Conservation (phyloP, 352 stramenopile species). For the Thalassiosira livingstoniorum region DNA sequence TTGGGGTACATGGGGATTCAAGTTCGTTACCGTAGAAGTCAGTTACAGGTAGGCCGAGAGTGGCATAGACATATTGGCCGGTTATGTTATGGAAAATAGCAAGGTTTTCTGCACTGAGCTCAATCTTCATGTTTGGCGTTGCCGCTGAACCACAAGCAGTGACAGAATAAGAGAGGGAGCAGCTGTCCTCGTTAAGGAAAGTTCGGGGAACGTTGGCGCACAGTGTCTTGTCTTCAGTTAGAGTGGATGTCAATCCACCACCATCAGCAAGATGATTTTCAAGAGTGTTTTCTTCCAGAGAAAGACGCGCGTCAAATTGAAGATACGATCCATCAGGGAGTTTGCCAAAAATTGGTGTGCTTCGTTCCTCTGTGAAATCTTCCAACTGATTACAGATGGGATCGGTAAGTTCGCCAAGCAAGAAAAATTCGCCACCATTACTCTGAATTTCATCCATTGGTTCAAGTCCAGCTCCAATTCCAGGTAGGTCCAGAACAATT, state of each 20-base stretch:
- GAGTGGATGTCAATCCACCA: conserved; percentile 45
- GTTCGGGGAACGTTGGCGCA: conserved; percentile 68
- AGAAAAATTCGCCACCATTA: conserved; percentile 52
- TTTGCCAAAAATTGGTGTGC: conserved; percentile 62
- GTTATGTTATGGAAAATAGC: conserved; percentile 49
- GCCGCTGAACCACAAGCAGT: conserved; percentile 53
- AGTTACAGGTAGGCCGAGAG: conserved; percentile 58
- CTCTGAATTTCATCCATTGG: conserved; percentile 47
- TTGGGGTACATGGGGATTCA: conserved; percentile 52
- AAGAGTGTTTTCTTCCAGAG: conserved; percentile 60
- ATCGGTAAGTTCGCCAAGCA: conserved; percentile 47
- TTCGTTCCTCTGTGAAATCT: conserved; percentile 62
- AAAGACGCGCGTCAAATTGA: conserved; percentile 57
- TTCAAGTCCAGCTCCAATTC: conserved; percentile 43
- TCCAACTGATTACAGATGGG: conserved; percentile 48
- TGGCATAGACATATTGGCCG: conserved; percentile 65
- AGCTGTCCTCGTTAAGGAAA: conserved; percentile 68
- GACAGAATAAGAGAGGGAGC: conserved; percentile 47
- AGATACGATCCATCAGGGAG: conserved; percentile 63
- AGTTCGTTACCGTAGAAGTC: conserved; percentile 42
- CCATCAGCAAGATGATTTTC: conserved; percentile 60
- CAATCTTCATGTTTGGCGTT: conserved; percentile 52
- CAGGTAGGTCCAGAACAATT: conserved; percentile 49
- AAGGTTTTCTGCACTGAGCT: conserved; percentile 61
- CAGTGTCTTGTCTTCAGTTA: conserved; percentile 50